Percentiles rank a stretch among this genome's conserved stretches.
Evolutionary conservation across 345 rosid species (phyloP).

Genomic region (Populus tremula): DNA sequence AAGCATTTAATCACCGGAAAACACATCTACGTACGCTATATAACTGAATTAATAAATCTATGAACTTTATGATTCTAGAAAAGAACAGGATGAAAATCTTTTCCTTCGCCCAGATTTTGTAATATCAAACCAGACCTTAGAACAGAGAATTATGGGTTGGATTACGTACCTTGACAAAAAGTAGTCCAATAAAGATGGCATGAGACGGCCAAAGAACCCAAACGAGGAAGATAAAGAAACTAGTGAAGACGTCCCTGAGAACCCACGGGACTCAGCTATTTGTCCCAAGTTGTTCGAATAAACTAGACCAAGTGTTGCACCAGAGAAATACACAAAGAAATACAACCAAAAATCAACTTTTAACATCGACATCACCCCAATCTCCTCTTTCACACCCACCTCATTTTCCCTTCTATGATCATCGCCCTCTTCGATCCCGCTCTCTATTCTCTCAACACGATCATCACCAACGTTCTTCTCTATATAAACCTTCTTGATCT

Average conservation of each 20-base stretch:
- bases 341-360: constrained; percentile 72
- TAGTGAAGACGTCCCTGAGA: constrained; percentile 38
- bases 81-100: background rate
- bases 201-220: constrained; percentile 86
- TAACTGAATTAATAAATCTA: background rate
- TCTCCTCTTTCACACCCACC: constrained; percentile 48
- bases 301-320: constrained; percentile 84
- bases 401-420: constrained; percentile 13
- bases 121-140: background rate
- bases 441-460: constrained; percentile 1
- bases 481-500: constrained; percentile 19
- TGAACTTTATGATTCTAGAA: background rate
- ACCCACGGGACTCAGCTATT: constrained; percentile 78
- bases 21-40: no score
- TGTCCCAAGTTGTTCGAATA: constrained; percentile 89
- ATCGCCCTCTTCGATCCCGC: background rate
- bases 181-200: constrained; percentile 70
- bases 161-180: constrained; percentile 53
- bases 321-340: constrained; percentile 60
- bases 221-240: constrained; percentile 82
- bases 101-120: background rate
- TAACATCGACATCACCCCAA: constrained; percentile 58
- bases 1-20: background rate
- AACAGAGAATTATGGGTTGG: background rate
- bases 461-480: constrained; percentile 18